These are phyloP conservation scores for Isabelozyma pseudorhagii DNA, from an alignment of 805 yeast species.

Conservation along the genomic window DNA sequence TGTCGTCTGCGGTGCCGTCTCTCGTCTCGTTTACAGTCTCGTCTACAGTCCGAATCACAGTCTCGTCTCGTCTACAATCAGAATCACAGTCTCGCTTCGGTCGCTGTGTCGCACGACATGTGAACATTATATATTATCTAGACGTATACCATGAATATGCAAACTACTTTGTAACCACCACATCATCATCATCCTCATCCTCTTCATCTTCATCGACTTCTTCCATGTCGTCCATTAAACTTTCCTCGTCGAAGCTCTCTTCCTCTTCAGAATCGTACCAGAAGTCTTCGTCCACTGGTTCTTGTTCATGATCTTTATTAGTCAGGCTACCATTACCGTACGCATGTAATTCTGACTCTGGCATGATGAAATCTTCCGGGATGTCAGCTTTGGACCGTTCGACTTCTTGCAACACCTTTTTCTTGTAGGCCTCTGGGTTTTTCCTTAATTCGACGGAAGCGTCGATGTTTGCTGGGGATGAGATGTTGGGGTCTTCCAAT, in stretches of 20 bases:
- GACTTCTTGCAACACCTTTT: conserved; percentile 75
- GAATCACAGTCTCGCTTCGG: neutral
- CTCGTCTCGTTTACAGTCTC: no score
- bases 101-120: neutral
- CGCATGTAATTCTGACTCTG: conserved; percentile 55
- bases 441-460: conserved; percentile 91
- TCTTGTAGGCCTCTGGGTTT: conserved; percentile 71
- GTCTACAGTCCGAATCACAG: conserved; percentile 5
- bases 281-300: conserved; percentile 74
- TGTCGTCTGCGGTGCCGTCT: no score
- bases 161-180: conserved; percentile 12
- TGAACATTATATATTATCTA: neutral
- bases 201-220: conserved; percentile 55
- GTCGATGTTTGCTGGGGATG: conserved; percentile 94
- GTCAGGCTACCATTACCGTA: conserved; percentile 29
- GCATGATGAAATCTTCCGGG: conserved; percentile 83
- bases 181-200: conserved; percentile 61
- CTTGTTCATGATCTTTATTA: conserved; percentile 44
- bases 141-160: conserved; percentile 17
- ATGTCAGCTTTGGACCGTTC: conserved; percentile 80
- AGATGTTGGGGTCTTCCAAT: conserved; percentile 89
- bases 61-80: conserved; percentile 26
- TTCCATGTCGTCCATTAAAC: conserved; percentile 45
- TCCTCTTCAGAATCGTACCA: conserved; percentile 66
- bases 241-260: conserved; percentile 45